phyloP scores from a whole-genome alignment of 768 basidiomycete species.

The Gyrodon lividus region DNA sequence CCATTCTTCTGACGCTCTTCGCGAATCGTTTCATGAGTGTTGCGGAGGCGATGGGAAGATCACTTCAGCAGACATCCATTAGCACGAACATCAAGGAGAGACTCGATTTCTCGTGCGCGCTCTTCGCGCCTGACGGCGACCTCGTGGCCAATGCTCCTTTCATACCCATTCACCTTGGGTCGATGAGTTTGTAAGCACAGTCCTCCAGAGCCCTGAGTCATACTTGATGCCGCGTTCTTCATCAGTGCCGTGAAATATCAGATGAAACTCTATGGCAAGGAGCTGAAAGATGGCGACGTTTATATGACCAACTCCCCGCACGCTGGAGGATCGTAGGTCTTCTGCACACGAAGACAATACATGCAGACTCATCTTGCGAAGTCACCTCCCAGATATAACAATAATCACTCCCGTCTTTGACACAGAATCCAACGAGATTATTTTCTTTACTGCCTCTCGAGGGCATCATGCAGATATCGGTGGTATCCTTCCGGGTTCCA shows the following conservation, averaged over 20 bases:
- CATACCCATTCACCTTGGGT: constrained; percentile 83
- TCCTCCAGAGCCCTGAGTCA: too few species aligned
- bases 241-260: constrained; percentile 83
- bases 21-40: constrained; percentile 98
- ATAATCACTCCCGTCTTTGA: constrained; percentile 91
- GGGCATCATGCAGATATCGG: constrained; percentile 96
- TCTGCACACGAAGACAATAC: constrained; percentile 8
- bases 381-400: constrained; percentile 85
- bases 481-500: constrained; percentile 88
- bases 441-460: constrained; percentile 91
- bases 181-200: constrained; percentile 81
- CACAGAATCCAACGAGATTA: constrained; percentile 62
- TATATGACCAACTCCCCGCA: constrained; percentile 90
- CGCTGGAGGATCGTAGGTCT: constrained; percentile 81
- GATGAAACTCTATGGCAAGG: constrained; percentile 70
- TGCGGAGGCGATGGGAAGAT: constrained; percentile 93
- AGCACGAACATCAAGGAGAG: constrained; percentile 95
- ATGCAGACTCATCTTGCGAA: constrained; percentile 16
- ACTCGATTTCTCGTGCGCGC: constrained; percentile 91
- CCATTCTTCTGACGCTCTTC: constrained; percentile 86
- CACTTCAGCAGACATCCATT: constrained; percentile 87
- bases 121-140: constrained; percentile 94
- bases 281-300: constrained; percentile 86
- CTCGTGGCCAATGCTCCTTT: constrained; percentile 94
- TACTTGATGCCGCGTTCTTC: neutral